Conservation (phyloP, 2,329 filamentous ascomycete genomes). For the Aspergillus sp. region DNA sequence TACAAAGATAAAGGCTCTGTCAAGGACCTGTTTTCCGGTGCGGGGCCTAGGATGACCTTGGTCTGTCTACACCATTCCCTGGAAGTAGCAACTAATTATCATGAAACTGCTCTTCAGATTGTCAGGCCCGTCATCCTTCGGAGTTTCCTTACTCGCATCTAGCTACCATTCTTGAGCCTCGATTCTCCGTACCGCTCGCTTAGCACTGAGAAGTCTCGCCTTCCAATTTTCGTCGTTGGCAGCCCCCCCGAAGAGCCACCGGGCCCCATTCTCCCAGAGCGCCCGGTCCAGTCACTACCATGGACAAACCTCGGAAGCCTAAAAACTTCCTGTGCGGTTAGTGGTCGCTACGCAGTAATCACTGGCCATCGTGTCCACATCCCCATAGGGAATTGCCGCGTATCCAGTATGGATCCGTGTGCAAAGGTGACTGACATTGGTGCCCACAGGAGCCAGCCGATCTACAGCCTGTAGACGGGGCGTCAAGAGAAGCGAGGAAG, state of each 20-base stretch:
- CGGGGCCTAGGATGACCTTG: not conserved
- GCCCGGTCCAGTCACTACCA: conserved; percentile 4
- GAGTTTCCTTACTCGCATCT: not conserved
- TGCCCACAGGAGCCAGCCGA: conserved; percentile 3
- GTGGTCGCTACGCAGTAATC: not conserved
- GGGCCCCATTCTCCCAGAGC: not conserved
- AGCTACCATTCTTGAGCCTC: not conserved
- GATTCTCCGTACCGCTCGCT: not conserved
- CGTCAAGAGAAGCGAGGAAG: not conserved
- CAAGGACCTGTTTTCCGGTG: not conserved
- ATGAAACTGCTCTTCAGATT: conserved; percentile 1
- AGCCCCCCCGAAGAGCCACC: not conserved
- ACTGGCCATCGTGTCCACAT: conserved; percentile 3
- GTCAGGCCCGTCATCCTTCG: not conserved
- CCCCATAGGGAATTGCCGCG: conserved; percentile 3
- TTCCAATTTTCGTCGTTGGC: not conserved
- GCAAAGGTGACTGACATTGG: not conserved
- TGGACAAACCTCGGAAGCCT: conserved; percentile 2
- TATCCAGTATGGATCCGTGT: conserved; percentile 1
- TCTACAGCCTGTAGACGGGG: not conserved
- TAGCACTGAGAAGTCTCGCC: not conserved
- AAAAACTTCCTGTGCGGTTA: not conserved
- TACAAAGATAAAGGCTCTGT: not conserved
- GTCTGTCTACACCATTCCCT: not conserved
- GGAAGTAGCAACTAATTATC: not conserved